Evolutionary conservation across 495 filamentous ascomycete species (phyloP), one percentile per base, ranked within the genome.

Genomic region (Penicillium taxi): DNA sequence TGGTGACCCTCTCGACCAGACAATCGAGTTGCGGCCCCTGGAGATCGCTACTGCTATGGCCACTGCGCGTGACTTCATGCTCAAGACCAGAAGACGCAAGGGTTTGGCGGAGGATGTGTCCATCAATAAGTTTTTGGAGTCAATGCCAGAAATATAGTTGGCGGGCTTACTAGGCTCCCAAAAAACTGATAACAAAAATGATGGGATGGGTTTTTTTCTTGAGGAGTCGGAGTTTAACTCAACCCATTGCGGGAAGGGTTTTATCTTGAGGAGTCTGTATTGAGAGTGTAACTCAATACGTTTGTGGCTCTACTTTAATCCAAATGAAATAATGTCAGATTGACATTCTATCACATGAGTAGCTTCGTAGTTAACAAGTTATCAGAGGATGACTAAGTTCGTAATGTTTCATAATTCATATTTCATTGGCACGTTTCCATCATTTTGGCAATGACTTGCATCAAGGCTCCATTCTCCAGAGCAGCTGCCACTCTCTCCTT

Each of bases 401-500:
- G n/a, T n/a, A n/a, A n/a, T n/a, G n/a, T n/a, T n/a, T n/a, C n/a
- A n/a, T n/a, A n/a, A n/a, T n/a, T n/a, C n/a, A n/a, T n/a, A n/a
- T 2, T 45, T 63, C 35, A 74, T 38, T 67, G 63, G 52, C 86
- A 94, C 6, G 82, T 87, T 59, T 88, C 78, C 42, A 96, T 70
- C 91, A 98, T 96, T 59, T 91, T 95, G 44, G 80, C 75, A 47
- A 98, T 66, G 12, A 96, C 82, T 32, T 78, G 77, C 75, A 86
- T 83, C 40, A 98, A 67, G 0, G 84, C 90, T 37, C 81, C 81
- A 59, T 98, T 98, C 62, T 98, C 93, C 49, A 96, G 62, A 5
- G 91, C 91, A 19, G 91, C 93, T 7, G 87, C 86, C 21, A 98
- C 91, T 42, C 91, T 71, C 63, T 98, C 91, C 67, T 98, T 98